Evolutionary conservation across 139 green algal genomes (phyloP).

Genomic region (Picochlorum sp.): DNA sequence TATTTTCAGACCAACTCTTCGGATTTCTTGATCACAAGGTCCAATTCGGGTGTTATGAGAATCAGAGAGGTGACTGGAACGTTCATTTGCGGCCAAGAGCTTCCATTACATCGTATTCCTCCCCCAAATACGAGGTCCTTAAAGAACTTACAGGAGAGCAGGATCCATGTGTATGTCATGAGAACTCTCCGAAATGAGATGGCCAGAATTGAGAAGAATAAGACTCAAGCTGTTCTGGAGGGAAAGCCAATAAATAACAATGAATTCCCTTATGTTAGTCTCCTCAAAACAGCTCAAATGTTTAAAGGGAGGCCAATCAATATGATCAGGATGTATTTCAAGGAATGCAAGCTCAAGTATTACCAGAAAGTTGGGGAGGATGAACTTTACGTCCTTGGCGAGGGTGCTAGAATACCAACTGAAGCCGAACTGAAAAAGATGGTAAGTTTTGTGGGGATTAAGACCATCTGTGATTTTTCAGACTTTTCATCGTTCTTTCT

Average conservation of each 20-base stretch:
- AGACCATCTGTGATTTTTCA: background rate
- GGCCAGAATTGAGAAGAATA: background rate
- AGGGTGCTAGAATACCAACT: conserved; percentile 15
- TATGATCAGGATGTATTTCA: conserved; percentile 32
- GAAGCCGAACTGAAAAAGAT: conserved; percentile 22
- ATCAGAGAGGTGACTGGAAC: conserved; percentile 54
- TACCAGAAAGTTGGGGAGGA: background rate
- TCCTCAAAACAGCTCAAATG: background rate
- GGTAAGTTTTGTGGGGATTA: too few relatives aligned
- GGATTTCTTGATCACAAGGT: conserved; percentile 63
- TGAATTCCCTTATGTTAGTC: background rate
- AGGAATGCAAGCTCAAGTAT: conserved; percentile 22
- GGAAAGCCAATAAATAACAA: background rate
- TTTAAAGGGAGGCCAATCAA: conserved; percentile 9
- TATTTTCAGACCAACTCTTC: conserved; percentile 29
- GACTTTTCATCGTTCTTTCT: background rate
- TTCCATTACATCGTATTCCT: conserved; percentile 41
- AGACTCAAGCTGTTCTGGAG: background rate
- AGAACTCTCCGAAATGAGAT: conserved; percentile 7
- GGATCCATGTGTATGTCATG: conserved; percentile 28
- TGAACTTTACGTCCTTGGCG: conserved; percentile 11
- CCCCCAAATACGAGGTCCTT: conserved; percentile 3
- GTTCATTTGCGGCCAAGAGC: conserved; percentile 54
- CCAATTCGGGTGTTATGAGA: conserved; percentile 29
- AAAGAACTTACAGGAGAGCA: conserved; percentile 28